A percentile compares a stretch with the other conserved stretches of the same genome.
phyloP scores from a whole-genome alignment of 768 basidiomycete species.

The Pisolithus marmoratus region DNA sequence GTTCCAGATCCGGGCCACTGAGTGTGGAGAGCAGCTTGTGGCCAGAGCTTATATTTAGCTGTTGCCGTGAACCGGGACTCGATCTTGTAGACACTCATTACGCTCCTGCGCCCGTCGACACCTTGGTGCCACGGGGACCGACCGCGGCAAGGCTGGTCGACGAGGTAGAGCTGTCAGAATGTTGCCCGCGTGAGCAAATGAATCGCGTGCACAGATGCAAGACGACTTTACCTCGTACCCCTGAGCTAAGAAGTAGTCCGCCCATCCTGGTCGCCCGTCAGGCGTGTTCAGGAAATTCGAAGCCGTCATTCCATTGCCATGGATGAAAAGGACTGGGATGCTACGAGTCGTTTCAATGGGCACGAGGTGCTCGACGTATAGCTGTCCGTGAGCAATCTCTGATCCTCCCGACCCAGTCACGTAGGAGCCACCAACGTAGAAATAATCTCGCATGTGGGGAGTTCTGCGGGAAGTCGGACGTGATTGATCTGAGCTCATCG shows the following conservation, averaged over 20 bases:
- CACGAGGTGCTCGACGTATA: constrained; percentile 48
- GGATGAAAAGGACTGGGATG: constrained; percentile 43
- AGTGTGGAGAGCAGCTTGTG: constrained; percentile 40
- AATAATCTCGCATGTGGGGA: constrained; percentile 41
- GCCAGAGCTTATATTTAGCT: constrained; percentile 36
- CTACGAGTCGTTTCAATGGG: constrained; percentile 34
- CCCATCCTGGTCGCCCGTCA: constrained; percentile 50
- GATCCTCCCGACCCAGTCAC: constrained; percentile 26
- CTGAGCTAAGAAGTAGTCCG: constrained; percentile 45
- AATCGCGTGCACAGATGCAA: background rate
- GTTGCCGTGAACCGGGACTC: constrained; percentile 43
- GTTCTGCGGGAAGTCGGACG: constrained; percentile 18
- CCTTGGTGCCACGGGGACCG: constrained; percentile 39
- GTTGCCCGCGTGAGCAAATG: background rate
- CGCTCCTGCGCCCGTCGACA: constrained; percentile 32
- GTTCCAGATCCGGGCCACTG: constrained; percentile 52
- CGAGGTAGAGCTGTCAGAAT: constrained; percentile 33
- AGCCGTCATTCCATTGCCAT: constrained; percentile 49
- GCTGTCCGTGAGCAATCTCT: constrained; percentile 37
- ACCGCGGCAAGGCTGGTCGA: constrained; percentile 42
- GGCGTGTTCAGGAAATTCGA: constrained; percentile 49
- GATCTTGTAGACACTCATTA: constrained; percentile 25
- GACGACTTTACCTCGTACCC: constrained; percentile 41
- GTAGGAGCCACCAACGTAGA: constrained; percentile 45
- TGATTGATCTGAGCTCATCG: background rate